A percentile compares a stretch with the other conserved stretches of the same genome.
Evolutionary conservation across 768 basidiomycete genomes (phyloP).

Genomic region (Glaciozyma antarctica): DNA sequence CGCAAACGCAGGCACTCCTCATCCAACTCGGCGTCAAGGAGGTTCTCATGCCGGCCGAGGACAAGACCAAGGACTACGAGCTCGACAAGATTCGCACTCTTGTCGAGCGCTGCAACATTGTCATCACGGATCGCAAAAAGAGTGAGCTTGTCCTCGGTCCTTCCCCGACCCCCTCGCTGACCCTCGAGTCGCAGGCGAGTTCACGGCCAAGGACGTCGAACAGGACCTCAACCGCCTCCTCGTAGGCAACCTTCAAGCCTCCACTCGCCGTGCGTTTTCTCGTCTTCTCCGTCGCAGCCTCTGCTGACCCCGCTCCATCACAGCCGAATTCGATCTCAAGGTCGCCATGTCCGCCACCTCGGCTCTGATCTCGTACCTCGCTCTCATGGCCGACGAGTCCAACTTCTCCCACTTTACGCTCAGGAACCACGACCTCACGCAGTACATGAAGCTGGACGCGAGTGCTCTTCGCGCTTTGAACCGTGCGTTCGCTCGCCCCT

Average conservation of each 20-base stretch:
- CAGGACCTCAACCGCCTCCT: constrained; percentile 70
- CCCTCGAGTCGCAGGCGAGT: constrained; percentile 58
- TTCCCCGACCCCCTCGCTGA: not conserved
- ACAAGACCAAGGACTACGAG: constrained; percentile 56
- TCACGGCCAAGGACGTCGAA: constrained; percentile 63
- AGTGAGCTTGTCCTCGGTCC: constrained; percentile 46
- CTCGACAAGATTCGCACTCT: constrained; percentile 62
- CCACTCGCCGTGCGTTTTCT: constrained; percentile 40
- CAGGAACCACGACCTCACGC: constrained; percentile 77
- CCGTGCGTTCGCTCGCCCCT: constrained; percentile 39
- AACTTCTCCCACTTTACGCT: constrained; percentile 74
- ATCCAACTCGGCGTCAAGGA: constrained; percentile 98
- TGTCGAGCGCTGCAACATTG: constrained; percentile 79
- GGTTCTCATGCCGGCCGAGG: constrained; percentile 56
- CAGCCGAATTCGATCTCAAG: constrained; percentile 68
- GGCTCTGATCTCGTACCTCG: constrained; percentile 72
- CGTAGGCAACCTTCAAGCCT: constrained; percentile 43
- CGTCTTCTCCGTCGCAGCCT: not conserved
- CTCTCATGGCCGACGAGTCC: constrained; percentile 62
- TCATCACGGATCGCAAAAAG: constrained; percentile 79
- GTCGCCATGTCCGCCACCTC: constrained; percentile 69
- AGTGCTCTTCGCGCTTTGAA: constrained; percentile 85
- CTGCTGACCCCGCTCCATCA: not conserved
- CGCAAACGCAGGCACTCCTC: constrained; percentile 59
- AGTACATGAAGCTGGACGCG: constrained; percentile 92